Evolutionary conservation across 73 alveolate species (phyloP), one percentile per base, ranked within the genome.

Genomic region (Loxodes magnus): DNA sequence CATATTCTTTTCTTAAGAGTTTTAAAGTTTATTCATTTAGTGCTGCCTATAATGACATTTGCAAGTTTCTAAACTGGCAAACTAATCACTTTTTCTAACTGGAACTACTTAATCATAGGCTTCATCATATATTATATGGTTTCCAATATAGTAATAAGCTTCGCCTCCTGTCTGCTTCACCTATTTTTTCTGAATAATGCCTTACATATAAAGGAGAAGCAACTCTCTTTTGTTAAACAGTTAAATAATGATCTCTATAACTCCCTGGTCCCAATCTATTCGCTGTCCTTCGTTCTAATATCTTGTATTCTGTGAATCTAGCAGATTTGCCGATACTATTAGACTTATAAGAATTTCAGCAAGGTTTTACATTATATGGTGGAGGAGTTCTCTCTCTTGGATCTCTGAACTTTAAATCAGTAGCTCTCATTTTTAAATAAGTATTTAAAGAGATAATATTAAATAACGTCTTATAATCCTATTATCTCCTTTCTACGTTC

Each of bases 11-110:
- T 34, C 54, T 30, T n/a, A n/a, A 29, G 3, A 20, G 38, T 27
- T 51, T 34, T 31, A 19, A 51, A 30, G 17, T 51, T 51, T 30
- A n/a, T 26, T 51, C 52, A 34, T 31, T 51, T 12, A 4, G 33
- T 51, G 33, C 36, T 51, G 20, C 36, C 17, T 16, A 34, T 49
- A 16, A 4, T 3, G 4, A 21, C 22, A 12, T 44, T 49, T 21
- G 27, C 31, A 49, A 22, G 44, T 19, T 7, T 15, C 41, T 31
- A 10, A 9, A 31, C 10, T 31, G 7, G 41, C 10, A 31, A 31
- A 31, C 41, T 31, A 31, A 31, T 31, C 10, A 10, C 7, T 7
- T 31, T 31, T 9, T 31, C 10, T 31, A 31, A 7, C 41, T 31
- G 7, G 52, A 6, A 5, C 6, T 14, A 14, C 19, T 38, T 38